phyloP scores from a whole-genome alignment of 163 green algal genomes.

The Smithsoniella earleae region DNA sequence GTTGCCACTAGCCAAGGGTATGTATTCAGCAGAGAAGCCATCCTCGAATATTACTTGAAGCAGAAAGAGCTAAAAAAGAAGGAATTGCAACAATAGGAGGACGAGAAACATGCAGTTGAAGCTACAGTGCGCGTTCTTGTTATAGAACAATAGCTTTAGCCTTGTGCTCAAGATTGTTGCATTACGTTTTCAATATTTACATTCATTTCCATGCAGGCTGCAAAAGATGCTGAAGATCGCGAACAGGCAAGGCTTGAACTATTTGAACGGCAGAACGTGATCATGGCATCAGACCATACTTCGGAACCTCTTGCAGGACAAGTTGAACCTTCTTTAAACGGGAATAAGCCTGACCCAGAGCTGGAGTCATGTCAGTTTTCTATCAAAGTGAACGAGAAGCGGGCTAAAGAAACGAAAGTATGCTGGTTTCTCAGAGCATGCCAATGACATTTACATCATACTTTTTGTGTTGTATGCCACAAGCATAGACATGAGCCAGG shows the following conservation, averaged over 20 bases:
- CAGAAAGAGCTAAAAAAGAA: conserved; percentile 92
- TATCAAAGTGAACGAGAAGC: conserved; percentile 69
- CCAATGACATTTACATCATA: too few species aligned
- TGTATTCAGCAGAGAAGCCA: conserved; percentile 82
- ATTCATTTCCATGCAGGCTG: conserved; percentile 39
- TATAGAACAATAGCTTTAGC: too few species aligned
- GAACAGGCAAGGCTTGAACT: conserved; percentile 60
- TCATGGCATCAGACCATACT: conserved; percentile 53
- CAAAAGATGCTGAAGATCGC: conserved; percentile 55
- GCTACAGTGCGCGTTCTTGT: too few species aligned
- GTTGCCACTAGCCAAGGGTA: conserved; percentile 71
- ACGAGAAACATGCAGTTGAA: conserved; percentile 41
- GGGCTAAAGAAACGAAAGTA: conserved; percentile 67
- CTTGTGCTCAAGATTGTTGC: too few species aligned
- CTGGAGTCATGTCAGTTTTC: too few species aligned
- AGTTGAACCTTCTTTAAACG: too few species aligned
- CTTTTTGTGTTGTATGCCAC: too few species aligned
- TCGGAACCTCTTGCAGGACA: conserved; percentile 30
- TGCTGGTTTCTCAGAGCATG: conserved; percentile 43
- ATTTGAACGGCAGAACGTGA: conserved; percentile 87
- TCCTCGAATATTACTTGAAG: conserved; percentile 78
- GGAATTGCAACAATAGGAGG: conserved; percentile 54
- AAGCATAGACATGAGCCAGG: too few species aligned
- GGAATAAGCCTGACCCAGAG: too few species aligned
- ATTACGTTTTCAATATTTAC: too few species aligned